Evolutionary conservation across 768 basidiomycete genomes (phyloP).

Genomic region (Botryobasidium botryosum): DNA sequence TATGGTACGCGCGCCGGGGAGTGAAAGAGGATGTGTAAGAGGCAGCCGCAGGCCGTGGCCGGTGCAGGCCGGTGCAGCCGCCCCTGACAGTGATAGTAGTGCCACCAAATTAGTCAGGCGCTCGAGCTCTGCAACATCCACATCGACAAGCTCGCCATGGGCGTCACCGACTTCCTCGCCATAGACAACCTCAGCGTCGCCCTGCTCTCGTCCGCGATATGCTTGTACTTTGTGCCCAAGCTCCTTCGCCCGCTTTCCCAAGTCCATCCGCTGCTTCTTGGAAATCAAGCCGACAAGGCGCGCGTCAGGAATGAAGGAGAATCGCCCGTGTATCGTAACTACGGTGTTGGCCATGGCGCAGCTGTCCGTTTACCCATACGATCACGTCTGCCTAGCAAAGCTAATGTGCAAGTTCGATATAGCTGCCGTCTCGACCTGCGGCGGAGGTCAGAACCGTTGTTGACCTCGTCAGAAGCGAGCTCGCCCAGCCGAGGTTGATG

Average conservation of each 20-base stretch:
- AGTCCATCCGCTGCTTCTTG: constrained; percentile 86
- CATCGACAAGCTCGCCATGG: too few species aligned
- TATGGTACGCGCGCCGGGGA: too few species aligned
- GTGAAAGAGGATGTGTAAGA: too few species aligned
- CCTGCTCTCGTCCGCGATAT: too few species aligned
- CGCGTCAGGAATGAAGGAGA: constrained; percentile 64
- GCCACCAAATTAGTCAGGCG: too few species aligned
- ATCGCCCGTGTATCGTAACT: constrained; percentile 82
- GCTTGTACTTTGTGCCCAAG: constrained; percentile 7
- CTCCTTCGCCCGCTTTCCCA: constrained; percentile 21
- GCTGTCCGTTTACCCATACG: constrained; percentile 12
- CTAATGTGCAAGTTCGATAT: constrained; percentile 7
- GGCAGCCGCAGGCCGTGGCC: too few species aligned
- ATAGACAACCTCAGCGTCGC: too few species aligned
- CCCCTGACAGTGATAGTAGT: too few species aligned
- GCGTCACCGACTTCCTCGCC: too few species aligned
- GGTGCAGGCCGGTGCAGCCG: too few species aligned
- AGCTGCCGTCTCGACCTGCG: constrained; percentile 60
- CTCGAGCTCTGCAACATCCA: too few species aligned
- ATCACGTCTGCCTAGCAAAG: not conserved
- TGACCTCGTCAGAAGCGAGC: constrained; percentile 51
- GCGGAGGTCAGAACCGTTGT: constrained; percentile 52
- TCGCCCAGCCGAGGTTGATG: constrained; percentile 49
- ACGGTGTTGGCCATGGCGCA: constrained; percentile 60
- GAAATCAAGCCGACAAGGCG: constrained; percentile 79